phyloP scores from a whole-genome alignment of 2,329 filamentous ascomycete genomes.

The Verruconis gallopava region DNA sequence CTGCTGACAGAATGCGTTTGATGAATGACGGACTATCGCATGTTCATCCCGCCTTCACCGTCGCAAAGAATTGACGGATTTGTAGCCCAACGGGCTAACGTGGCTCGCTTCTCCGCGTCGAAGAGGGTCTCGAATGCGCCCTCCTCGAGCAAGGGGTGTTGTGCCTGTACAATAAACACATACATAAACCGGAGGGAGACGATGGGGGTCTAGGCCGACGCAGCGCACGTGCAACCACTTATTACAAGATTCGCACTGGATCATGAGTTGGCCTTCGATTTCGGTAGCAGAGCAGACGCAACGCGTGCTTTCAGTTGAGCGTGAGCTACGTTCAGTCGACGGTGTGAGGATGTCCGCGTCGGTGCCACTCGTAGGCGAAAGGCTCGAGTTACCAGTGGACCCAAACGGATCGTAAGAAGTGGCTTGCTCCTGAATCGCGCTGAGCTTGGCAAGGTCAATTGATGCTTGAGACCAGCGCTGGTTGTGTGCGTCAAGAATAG shows the following conservation, averaged over 20 bases:
- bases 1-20: no score
- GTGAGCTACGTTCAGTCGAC: conserved; percentile 39
- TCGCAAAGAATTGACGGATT: background rate
- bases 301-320: conserved; percentile 38
- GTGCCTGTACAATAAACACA: conserved; percentile 28
- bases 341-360: conserved; percentile 26
- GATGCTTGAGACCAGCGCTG: conserved; percentile 33
- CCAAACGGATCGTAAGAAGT: conserved; percentile 7
- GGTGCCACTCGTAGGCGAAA: conserved; percentile 21
- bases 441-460: conserved; percentile 20
- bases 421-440: conserved; percentile 4
- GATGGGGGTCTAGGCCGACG: conserved; percentile 38
- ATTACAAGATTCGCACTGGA: conserved; percentile 51
- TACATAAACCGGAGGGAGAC: conserved; percentile 29
- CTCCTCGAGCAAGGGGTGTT: conserved; percentile 22
- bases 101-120: background rate
- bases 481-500: conserved; percentile 29
- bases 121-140: conserved; percentile 19
- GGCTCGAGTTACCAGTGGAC: conserved; percentile 19
- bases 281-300: conserved; percentile 45
- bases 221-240: conserved; percentile 50
- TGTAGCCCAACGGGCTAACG: conserved; percentile 8
- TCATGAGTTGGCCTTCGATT: conserved; percentile 42
- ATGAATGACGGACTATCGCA: no score
- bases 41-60: background rate